Percentiles rank a stretch among this genome's conserved stretches.
These are phyloP conservation scores for Psilocybe tampanensis DNA, from an alignment of 768 basidiomycete genomes.

Conservation along the genomic window DNA sequence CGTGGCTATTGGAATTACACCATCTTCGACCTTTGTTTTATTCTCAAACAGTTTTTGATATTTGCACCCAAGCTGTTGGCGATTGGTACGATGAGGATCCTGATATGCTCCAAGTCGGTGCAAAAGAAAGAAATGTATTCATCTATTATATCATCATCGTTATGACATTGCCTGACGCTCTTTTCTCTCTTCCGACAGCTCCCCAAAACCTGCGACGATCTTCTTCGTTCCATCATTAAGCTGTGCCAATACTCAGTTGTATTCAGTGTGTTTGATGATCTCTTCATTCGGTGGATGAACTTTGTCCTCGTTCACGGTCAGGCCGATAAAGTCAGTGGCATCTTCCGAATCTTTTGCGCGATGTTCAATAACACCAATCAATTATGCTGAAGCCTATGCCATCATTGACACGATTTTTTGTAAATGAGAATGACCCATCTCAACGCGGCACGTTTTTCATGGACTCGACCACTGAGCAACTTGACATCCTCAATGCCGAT, in stretches of 20 bases:
- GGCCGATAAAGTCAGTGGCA: slow-evolving; percentile 42
- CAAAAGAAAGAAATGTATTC: neutral
- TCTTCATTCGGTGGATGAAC: slow-evolving; percentile 65
- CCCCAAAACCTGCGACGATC: slow-evolving; percentile 37
- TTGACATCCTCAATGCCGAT: slow-evolving; percentile 32
- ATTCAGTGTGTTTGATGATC: slow-evolving; percentile 58
- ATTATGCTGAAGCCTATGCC: slow-evolving; percentile 44
- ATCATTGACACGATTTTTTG: slow-evolving; percentile 59
- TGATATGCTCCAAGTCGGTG: neutral
- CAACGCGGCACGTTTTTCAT: slow-evolving; percentile 39
- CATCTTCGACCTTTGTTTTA: slow-evolving; percentile 59
- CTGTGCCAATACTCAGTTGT: slow-evolving; percentile 53
- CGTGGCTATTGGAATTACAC: slow-evolving; percentile 75
- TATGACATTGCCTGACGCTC: neutral
- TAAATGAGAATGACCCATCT: slow-evolving; percentile 48
- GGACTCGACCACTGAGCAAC: slow-evolving; percentile 26
- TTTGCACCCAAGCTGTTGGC: slow-evolving; percentile 49
- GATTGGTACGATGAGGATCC: slow-evolving; percentile 2
- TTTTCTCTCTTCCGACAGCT: slow-evolving; percentile 2
- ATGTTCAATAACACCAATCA: too few relatives aligned
- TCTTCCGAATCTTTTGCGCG: too few relatives aligned
- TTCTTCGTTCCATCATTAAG: slow-evolving; percentile 55
- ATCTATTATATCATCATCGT: neutral
- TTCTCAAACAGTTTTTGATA: slow-evolving; percentile 51
- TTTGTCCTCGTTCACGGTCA: slow-evolving; percentile 35